Evolutionary conservation across 306 rosid species (phyloP), one percentile per base, ranked within the genome.

Genomic region (Cucurbita argyrosperma): DNA sequence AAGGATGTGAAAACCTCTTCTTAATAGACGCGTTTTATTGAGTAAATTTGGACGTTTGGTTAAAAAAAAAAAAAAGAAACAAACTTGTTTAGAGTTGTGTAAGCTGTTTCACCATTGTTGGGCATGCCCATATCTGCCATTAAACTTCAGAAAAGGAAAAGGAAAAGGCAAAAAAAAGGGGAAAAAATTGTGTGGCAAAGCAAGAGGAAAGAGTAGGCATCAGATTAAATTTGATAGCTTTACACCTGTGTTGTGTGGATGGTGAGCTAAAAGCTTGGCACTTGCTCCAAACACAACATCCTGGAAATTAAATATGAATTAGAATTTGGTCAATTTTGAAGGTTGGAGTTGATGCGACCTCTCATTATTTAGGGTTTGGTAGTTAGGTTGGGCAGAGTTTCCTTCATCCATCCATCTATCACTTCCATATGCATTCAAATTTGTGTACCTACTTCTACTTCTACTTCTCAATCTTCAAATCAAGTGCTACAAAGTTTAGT

Each of bases 181-280:
- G 7, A 6, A 50, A 50, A 13, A 13, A 0, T 47, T 61, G 2
- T 46, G 72, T 67, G 72, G 72, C 55, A 67, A 46, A 67, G 55
- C 55, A 21, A 43, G 18, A 45, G 11, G 11, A 55, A 21, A 67
- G 39, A 67, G 72, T 19, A 46, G 1, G 19, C 73, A 67, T 67
- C 72, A 67, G 18, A 21, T 21, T 67, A 21, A 46, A 67, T 45
- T 18, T 42, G 18, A 65, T 42, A 42, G 9, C 15, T 65, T 43
- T 65, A 65, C 71, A 65, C 53, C 53, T 65, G 71, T 65, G 71
- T 65, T 65, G 71, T 65, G 71, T 65, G 71, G 71, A n/a, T 1
- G 53, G 9, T 65, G 71, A 65, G 71, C 53, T 11, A 43, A 43
- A 65, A 65, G 71, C 71, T 43, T 65, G 71, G 71, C 52, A 65